These are phyloP conservation scores for Ceratorhiza oryzae-sativae DNA, from an alignment of 1,284 basidiomycete genomes.

Conservation along the genomic window DNA sequence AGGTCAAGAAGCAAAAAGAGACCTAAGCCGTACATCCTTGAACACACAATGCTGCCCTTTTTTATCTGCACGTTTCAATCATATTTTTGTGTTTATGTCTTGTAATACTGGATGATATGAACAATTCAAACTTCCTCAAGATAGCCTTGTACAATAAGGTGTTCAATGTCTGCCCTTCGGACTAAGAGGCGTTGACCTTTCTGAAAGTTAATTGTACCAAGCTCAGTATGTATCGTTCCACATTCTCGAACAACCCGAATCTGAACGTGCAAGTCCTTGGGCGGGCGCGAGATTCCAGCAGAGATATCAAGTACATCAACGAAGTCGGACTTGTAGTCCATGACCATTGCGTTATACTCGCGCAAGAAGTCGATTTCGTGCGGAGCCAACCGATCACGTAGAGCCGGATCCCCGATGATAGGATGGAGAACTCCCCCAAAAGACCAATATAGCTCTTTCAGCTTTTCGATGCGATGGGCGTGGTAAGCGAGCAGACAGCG, in stretches of 20 bases:
- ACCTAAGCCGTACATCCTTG: too few relatives aligned
- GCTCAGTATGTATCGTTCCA: constrained; percentile 87
- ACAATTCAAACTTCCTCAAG: constrained; percentile 62
- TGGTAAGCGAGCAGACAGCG: constrained; percentile 94
- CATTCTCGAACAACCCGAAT: constrained; percentile 84
- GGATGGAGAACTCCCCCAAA: constrained; percentile 89
- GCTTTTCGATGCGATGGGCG: constrained; percentile 78
- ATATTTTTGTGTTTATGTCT: background rate
- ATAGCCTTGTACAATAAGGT: constrained; percentile 90
- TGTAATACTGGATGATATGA: constrained; percentile 11
- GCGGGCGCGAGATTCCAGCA: constrained; percentile 76
- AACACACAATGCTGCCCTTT: too few relatives aligned
- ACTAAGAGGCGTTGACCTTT: constrained; percentile 90
- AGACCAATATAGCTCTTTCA: constrained; percentile 90
- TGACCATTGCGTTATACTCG: constrained; percentile 79
- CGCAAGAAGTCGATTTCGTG: constrained; percentile 92
- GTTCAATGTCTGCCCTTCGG: constrained; percentile 84
- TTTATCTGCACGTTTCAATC: background rate
- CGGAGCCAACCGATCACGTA: constrained; percentile 81
- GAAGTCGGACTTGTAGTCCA: constrained; percentile 86
- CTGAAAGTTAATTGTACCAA: constrained; percentile 85
- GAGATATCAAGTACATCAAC: constrained; percentile 86
- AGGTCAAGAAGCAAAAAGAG: constrained; percentile 29
- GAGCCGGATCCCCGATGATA: constrained; percentile 77
- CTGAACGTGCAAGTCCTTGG: constrained; percentile 80